Evolutionary conservation across 257 asterid species (phyloP).

Genomic region (Solanum acaule): DNA sequence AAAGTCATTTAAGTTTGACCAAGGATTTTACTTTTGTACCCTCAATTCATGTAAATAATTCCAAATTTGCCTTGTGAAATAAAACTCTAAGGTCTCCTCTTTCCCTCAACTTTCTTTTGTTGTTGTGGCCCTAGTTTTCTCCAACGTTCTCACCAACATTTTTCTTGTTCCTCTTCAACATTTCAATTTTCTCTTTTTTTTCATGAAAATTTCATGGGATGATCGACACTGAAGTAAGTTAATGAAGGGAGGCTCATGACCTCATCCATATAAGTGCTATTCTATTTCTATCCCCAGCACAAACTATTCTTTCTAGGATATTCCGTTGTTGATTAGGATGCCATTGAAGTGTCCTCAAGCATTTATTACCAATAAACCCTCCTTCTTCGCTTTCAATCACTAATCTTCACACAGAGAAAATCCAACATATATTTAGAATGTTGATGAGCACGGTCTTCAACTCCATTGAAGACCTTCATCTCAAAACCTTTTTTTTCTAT

Average conservation of each 20-base stretch:
- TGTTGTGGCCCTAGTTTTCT: no score
- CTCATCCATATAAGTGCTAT: not conserved
- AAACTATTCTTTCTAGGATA: not conserved
- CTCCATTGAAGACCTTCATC: conserved; percentile 17
- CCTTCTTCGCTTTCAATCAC: not conserved
- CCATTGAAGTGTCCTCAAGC: not conserved
- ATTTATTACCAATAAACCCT: not conserved
- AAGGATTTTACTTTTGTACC: no score
- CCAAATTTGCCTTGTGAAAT: no score
- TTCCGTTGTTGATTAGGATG: not conserved
- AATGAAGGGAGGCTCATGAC: not conserved
- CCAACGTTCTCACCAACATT: no score
- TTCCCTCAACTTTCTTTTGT: no score
- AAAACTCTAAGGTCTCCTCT: no score
- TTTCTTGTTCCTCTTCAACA: no score
- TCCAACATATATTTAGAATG: not conserved
- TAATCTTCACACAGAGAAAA: not conserved
- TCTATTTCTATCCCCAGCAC: not conserved
- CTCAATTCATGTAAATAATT: no score
- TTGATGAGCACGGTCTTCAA: conserved; percentile 28
- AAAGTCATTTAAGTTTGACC: no score
- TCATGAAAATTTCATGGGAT: no score
- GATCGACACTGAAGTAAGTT: no score
- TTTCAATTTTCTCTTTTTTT: no score
- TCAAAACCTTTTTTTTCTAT: conserved; percentile 13